Evolutionary conservation across 352 stramenopile genomes (phyloP).

Genomic region (Phytophthora idaei): DNA sequence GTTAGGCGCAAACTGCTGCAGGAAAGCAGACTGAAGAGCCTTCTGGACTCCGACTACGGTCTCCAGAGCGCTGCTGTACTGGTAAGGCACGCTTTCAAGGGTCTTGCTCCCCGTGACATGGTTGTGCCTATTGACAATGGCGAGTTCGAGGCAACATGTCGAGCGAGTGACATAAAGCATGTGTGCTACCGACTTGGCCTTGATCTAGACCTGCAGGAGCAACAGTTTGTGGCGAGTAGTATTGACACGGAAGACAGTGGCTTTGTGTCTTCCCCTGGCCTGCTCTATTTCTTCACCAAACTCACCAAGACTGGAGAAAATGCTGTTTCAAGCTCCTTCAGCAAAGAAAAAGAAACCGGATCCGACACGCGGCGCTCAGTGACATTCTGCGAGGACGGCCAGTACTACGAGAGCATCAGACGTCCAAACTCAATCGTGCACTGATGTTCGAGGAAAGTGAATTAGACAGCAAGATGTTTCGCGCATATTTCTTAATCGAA

Average conservation of each 20-base stretch:
- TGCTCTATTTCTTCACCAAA: conserved; percentile 66
- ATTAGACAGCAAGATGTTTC: not conserved
- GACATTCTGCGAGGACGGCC: conserved; percentile 31
- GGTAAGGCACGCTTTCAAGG: conserved; percentile 79
- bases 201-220: conserved; percentile 67
- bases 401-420: conserved; percentile 21
- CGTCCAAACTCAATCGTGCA: conserved; percentile 12
- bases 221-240: conserved; percentile 54
- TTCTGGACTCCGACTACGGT: conserved; percentile 56
- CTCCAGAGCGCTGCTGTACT: conserved; percentile 70
- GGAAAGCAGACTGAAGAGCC: conserved; percentile 59
- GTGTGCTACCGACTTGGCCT: conserved; percentile 74
- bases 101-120: conserved; percentile 62
- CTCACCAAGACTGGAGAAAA: conserved; percentile 31
- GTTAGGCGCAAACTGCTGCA: conserved; percentile 65
- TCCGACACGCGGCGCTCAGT: conserved; percentile 22
- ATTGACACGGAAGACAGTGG: conserved; percentile 58
- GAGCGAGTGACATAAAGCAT: conserved; percentile 68
- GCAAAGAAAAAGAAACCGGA: conserved; percentile 8
- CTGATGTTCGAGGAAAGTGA: conserved; percentile 1
- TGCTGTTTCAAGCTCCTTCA: conserved; percentile 4
- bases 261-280: conserved; percentile 65
- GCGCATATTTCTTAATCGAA: too few species aligned
- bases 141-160: conserved; percentile 71
- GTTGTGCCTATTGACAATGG: conserved; percentile 72